Percentiles rank a stretch among this genome's conserved stretches.
These are phyloP conservation scores for Aspergillus sclerotiicarbonarius DNA, from an alignment of 495 filamentous ascomycete genomes.

Conservation along the genomic window DNA sequence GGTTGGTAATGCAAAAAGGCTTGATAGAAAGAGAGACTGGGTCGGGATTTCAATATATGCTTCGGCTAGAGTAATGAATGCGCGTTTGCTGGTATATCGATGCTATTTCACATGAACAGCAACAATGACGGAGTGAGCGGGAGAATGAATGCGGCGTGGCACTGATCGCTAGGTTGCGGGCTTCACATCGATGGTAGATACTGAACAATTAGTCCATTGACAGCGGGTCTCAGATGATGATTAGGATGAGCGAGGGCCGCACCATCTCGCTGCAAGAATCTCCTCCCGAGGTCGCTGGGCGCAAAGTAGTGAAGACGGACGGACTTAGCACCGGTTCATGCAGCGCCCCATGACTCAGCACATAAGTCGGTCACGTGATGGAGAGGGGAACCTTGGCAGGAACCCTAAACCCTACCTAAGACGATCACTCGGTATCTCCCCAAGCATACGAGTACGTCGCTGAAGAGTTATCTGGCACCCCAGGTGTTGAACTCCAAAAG, in stretches of 20 bases:
- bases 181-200: background rate
- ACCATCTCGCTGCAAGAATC: background rate
- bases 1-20: background rate
- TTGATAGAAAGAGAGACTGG: background rate
- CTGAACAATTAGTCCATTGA: background rate
- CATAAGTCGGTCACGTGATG: background rate
- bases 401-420: constrained; percentile 1
- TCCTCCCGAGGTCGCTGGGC: constrained; percentile 4
- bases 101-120: background rate
- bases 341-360: background rate
- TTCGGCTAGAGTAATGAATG: background rate
- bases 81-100: background rate
- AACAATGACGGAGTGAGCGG: background rate
- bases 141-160: constrained; percentile 3
- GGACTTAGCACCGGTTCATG: background rate
- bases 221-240: background rate
- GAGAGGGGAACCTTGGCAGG: background rate
- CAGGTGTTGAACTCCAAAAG: background rate
- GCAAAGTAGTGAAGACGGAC: background rate
- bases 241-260: background rate
- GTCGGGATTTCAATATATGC: background rate
- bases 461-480: background rate
- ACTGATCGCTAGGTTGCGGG: background rate
- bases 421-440: too few species aligned
- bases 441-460: too few species aligned